Percentiles rank a stretch among this genome's conserved stretches.
phyloP scores from a whole-genome alignment of 164 flowering plant species.

The Akebia trifoliata region DNA sequence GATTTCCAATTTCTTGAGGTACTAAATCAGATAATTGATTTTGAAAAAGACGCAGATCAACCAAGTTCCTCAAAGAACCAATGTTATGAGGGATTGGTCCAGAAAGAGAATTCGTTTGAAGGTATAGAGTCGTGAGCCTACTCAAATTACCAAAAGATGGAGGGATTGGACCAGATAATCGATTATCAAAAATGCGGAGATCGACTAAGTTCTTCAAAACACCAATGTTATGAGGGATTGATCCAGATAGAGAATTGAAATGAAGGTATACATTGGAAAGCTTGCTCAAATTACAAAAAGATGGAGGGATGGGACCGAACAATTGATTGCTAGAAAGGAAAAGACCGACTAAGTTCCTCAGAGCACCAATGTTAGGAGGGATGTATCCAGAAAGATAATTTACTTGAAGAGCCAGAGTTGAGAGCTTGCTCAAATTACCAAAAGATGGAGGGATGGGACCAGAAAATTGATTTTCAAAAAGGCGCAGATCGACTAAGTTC shows the following conservation, averaged over 20 bases:
- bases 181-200: too few relatives aligned
- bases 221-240: too few relatives aligned
- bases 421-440: too few relatives aligned
- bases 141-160: too few relatives aligned
- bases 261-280: background rate
- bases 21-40: background rate
- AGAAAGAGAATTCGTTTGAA: background rate
- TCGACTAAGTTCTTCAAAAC: too few relatives aligned
- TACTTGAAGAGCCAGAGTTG: background rate
- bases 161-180: slow-evolving; percentile 1
- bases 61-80: slow-evolving; percentile 2
- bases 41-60: background rate
- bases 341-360: too few relatives aligned
- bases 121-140: background rate
- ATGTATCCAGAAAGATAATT: background rate
- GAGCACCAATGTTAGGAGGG: too few relatives aligned
- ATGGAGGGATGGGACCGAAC: too few relatives aligned
- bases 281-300: background rate
- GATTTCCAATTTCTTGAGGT: too few relatives aligned
- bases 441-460: slow-evolving; percentile 1
- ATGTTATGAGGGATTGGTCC: slow-evolving; percentile 3
- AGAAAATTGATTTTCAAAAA: background rate
- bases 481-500: too few relatives aligned
- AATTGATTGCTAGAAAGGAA: too few relatives aligned
- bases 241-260: too few relatives aligned